Base-by-base conservation (phyloP, 371 early-diverging fungal genomes). In the Mortierella sp. region DNA sequence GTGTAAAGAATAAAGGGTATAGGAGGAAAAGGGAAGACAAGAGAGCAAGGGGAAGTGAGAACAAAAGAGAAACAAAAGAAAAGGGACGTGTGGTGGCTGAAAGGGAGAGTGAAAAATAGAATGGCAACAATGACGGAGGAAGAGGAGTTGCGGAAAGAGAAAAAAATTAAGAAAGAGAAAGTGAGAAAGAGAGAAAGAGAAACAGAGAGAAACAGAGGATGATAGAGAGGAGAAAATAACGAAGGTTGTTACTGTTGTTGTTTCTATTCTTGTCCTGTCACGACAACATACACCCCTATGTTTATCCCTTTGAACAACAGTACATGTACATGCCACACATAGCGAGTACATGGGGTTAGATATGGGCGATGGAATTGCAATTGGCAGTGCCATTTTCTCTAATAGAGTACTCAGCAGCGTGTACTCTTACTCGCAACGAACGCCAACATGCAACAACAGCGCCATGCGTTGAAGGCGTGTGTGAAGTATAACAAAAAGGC, bases 241-340 rank as follows among this genome's bases (percentile, higher is more conserved):
- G 24, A 57, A 26, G 55, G n/a, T 8, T 26, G 58, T 26, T n/a
- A 26, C 26, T 26, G 58, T n/a, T 26, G 10, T 26, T 26, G 58
- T 57, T 57, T 63, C 63, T 63, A 63, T 63, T 63, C 63, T 34
- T 63, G 63, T 63, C 63, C 16, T 16, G 28, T 28, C 60, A 19
- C 19, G 34, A 8, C 34, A 63, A 13, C 28, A 60, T 13, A 31
- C 28, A 60, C 34, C 31, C 60, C 60, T 31, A 4, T n/a, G 9
- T n/a, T 19, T n/a, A 5, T 55, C 54, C 60, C 14, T 28, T 28
- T 16, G 26, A 31, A 28, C 7, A 63, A 3, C 50, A 50, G n/a
- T 50, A 13, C 38, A 34, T 8, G 8, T 31, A 34, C 63, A 34
- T 26, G 26, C n/a, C n/a, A n/a, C n/a, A n/a, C n/a, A n/a, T n/a